Percentiles rank a stretch among this genome's conserved stretches.
These are phyloP conservation scores for Sarocladium kiliense DNA, from an alignment of 2,329 filamentous ascomycete species.

Conservation along the genomic window DNA sequence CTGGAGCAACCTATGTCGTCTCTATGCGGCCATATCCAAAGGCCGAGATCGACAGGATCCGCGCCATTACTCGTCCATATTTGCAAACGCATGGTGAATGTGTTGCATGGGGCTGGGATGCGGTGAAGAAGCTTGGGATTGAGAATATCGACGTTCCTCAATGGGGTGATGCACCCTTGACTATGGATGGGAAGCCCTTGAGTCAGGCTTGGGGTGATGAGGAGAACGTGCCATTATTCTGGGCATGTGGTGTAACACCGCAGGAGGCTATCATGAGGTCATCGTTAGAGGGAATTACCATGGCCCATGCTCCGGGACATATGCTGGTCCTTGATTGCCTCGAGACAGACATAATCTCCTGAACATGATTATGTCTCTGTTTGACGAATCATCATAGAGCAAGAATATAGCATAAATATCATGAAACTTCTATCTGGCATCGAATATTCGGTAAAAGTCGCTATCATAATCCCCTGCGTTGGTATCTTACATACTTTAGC, in stretches of 20 bases:
- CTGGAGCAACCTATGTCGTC: constrained; percentile 48
- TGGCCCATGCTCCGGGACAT: constrained; percentile 57
- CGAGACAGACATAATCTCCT: constrained; percentile 29
- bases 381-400: background rate
- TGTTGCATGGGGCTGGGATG: constrained; percentile 60
- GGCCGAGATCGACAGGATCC: constrained; percentile 44
- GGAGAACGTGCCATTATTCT: constrained; percentile 48
- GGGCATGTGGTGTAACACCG: constrained; percentile 63
- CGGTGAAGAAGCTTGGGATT: constrained; percentile 46
- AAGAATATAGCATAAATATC: no score
- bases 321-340: constrained; percentile 55
- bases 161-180: constrained; percentile 49
- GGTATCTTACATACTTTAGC: no score
- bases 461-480: no score
- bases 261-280: constrained; percentile 59
- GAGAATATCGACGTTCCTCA: constrained; percentile 45
- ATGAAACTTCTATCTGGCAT: no score
- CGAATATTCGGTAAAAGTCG: no score
- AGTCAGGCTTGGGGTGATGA: constrained; percentile 29
- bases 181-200: constrained; percentile 31
- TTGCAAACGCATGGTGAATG: constrained; percentile 58
- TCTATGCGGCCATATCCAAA: constrained; percentile 56
- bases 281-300: constrained; percentile 46
- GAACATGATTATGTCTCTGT: background rate
- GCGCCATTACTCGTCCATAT: constrained; percentile 50